Conservation (phyloP, 108 stramenopile species). For the Nannochloropsis gaditana region DNA sequence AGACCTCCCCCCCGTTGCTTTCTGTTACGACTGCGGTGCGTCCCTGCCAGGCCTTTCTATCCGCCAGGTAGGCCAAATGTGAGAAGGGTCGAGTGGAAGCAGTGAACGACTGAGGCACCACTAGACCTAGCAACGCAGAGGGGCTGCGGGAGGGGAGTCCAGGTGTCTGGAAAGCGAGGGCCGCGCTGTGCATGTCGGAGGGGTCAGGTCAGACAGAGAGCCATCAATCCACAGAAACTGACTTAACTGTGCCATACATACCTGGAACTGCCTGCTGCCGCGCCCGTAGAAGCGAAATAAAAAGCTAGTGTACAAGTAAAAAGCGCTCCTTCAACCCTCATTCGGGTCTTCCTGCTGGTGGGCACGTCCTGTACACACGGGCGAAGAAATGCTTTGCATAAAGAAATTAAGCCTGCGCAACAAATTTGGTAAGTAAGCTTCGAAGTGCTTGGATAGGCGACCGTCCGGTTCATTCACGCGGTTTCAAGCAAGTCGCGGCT, state of each 20-base stretch:
- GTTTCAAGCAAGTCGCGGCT: too few species aligned
- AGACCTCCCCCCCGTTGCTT: not conserved
- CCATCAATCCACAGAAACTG: too few species aligned
- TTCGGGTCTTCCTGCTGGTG: not conserved
- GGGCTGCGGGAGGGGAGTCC: not conserved
- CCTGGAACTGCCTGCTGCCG: not conserved
- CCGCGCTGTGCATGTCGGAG: too few species aligned
- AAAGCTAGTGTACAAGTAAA: not conserved
- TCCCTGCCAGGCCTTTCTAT: not conserved
- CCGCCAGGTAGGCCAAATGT: not conserved
- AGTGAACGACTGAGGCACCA: not conserved
- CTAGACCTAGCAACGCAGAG: not conserved
- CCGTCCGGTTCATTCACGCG: too few species aligned
- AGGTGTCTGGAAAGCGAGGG: too few species aligned
- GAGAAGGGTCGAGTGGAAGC: not conserved
- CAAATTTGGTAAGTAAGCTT: too few species aligned
- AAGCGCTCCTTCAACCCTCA: not conserved
- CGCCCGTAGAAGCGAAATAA: not conserved
- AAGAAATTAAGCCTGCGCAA: too few species aligned
- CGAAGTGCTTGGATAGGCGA: too few species aligned
- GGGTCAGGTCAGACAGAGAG: too few species aligned
- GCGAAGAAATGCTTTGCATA: too few species aligned
- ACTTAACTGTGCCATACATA: not conserved
- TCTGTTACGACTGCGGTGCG: not conserved
- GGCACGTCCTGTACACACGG: too few species aligned